A percentile compares a stretch with the other conserved stretches of the same genome.
Evolutionary conservation across 2,329 filamentous ascomycete species (phyloP).

Genomic region (Cryphonectria parasitica): DNA sequence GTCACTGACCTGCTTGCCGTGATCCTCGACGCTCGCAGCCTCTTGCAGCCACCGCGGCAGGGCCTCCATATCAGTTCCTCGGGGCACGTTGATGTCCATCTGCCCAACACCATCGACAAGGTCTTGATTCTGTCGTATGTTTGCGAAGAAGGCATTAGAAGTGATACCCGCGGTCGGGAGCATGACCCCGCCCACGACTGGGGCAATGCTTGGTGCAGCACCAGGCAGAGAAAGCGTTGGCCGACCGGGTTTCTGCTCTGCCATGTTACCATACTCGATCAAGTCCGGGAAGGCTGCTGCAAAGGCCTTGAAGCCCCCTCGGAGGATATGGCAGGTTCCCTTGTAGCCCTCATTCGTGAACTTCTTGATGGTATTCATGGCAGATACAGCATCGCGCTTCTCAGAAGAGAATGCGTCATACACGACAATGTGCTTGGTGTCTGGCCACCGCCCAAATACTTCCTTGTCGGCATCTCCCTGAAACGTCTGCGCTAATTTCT

Average conservation of each 20-base stretch:
- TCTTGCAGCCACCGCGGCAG: conserved; percentile 79
- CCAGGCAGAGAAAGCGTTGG: conserved; percentile 56
- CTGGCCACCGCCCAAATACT: conserved; percentile 77
- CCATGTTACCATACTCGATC: conserved; percentile 54
- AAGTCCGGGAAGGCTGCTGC: conserved; percentile 66
- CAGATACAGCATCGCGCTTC: conserved; percentile 77
- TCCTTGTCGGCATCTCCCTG: conserved; percentile 69
- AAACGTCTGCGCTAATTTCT: conserved; percentile 87
- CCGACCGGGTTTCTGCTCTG: conserved; percentile 37
- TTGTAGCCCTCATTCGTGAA: conserved; percentile 83
- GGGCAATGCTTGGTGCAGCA: conserved; percentile 56
- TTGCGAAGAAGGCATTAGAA: conserved; percentile 89
- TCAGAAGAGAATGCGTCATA: conserved; percentile 82
- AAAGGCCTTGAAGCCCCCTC: conserved; percentile 81
- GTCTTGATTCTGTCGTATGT: conserved; percentile 96
- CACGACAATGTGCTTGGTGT: conserved; percentile 77
- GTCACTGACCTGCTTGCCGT: conserved; percentile 79
- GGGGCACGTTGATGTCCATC: conserved; percentile 58
- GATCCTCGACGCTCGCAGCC: conserved; percentile 68
- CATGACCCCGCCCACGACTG: conserved; percentile 86
- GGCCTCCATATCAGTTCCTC: conserved; percentile 47
- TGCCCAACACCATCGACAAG: conserved; percentile 91
- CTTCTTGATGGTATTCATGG: conserved; percentile 90
- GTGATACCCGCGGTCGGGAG: conserved; percentile 72
- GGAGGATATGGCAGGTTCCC: conserved; percentile 74